Evolutionary conservation across 1,139 yeast species (phyloP), one percentile per base, ranked within the genome.

Genomic region (Candida tetrigidarum): DNA sequence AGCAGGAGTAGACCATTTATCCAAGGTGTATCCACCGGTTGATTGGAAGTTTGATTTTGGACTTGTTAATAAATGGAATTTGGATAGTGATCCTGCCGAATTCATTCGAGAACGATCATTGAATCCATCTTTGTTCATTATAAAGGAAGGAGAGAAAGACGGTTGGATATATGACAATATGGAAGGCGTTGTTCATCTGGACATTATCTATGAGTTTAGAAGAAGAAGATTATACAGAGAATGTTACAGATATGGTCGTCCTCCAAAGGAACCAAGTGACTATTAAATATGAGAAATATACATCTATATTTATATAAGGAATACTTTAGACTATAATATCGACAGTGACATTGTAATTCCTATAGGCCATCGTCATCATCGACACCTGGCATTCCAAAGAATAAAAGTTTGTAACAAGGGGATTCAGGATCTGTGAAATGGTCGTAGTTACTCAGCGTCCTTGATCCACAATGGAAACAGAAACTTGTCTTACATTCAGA

Each of bases 31-130:
- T 27, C 84, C 96, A 0, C 96, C 96, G 0, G 64, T 66, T 11
- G 85, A 82, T 11, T 91, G 97, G 97, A 73, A 74, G 49, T 91
- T 84, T 62, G 85, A 80, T 47, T 57, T 67, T 54, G 74, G 71
- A 4, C 68, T 66, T 22, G 81, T 80, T 30, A 72, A 76, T 37
- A 71, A 72, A n/a, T 91, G 97, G 97, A 66, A 65, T 39, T 68
- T 84, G 9, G 96, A 89, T 57, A 54, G 58, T 9, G 59, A 77
- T 22, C 82, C 87, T 0, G 55, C 54, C 2, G 56, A 57, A 1
- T 88, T 95, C 83, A 70, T 83, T 4, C 50, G 57, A 1, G 78
- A 74, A 28, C 68, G 86, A 39, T 74, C 68, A 1, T 57, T 76
- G 12, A 46, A 54, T 16, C 54, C 56, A 4, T 56, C 59, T 27